Percentiles rank a stretch among this genome's conserved stretches.
phyloP scores from a whole-genome alignment of 2,329 filamentous ascomycete species.

The Stachybotrys chartarum region DNA sequence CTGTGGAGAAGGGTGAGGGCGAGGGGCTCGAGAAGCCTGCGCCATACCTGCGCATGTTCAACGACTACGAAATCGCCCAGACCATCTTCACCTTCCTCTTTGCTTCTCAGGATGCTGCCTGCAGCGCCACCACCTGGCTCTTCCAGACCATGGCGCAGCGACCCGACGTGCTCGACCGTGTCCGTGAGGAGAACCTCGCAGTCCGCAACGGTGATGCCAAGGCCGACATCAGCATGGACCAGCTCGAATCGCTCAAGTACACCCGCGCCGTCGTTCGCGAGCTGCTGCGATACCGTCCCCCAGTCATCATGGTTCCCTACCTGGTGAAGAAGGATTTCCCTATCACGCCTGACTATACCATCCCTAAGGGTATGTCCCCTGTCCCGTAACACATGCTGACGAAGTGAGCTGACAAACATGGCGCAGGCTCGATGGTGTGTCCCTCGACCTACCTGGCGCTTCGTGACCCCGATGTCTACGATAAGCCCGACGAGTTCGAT shows the following conservation, averaged over 20 bases:
- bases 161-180: conserved; percentile 82
- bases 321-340: conserved; percentile 92
- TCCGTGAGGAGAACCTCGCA: conserved; percentile 83
- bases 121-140: conserved; percentile 87
- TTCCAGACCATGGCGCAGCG: conserved; percentile 93
- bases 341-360: conserved; percentile 80
- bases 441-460: conserved; percentile 86
- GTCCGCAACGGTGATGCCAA: conserved; percentile 68
- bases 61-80: conserved; percentile 84
- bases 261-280: conserved; percentile 89
- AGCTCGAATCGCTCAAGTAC: conserved; percentile 82
- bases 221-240: conserved; percentile 68
- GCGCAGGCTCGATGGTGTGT: conserved; percentile 77
- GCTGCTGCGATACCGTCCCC: conserved; percentile 86
- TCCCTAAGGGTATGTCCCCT: conserved; percentile 67
- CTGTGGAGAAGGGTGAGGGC: conserved; percentile 64
- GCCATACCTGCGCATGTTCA: conserved; percentile 77
- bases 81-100: conserved; percentile 96
- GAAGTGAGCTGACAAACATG: neutral
- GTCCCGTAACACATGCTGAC: conserved; percentile 6
- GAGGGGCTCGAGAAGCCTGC: conserved; percentile 72
- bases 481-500: conserved; percentile 80
- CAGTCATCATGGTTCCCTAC: conserved; percentile 96
- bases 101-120: conserved; percentile 94
- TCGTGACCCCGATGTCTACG: conserved; percentile 87